Evolutionary conservation across 805 yeast species (phyloP).

Genomic region (Starmerella asiatica): DNA sequence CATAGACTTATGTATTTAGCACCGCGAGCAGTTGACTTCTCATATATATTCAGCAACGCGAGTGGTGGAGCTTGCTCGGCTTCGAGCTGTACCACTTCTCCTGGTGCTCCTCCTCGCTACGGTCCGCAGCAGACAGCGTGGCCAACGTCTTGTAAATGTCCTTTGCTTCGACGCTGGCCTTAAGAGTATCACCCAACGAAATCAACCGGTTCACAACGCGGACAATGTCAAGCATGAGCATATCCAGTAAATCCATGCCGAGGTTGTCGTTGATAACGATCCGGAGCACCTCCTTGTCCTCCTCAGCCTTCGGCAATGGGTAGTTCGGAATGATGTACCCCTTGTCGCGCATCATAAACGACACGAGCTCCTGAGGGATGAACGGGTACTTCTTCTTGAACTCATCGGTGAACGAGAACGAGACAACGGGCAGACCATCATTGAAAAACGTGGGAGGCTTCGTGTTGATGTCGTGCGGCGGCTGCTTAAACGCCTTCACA

Average conservation of each 20-base stretch:
- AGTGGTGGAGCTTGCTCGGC: conserved; percentile 4
- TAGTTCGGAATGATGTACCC: conserved; percentile 88
- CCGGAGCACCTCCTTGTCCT: conserved; percentile 56
- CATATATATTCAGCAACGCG: conserved; percentile 11
- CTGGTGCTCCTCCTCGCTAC: conserved; percentile 23
- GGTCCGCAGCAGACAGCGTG: conserved; percentile 19
- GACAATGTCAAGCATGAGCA: conserved; percentile 49
- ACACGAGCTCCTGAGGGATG: conserved; percentile 66
- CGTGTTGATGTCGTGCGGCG: conserved; percentile 24
- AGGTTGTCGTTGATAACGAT: conserved; percentile 69
- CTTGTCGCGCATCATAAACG: conserved; percentile 57
- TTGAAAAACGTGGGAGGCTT: conserved; percentile 30
- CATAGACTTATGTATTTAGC: neutral
- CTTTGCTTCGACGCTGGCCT: conserved; percentile 1
- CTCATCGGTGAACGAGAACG: conserved; percentile 56
- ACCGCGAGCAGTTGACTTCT: neutral
- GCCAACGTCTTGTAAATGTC: conserved; percentile 16
- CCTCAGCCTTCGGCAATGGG: conserved; percentile 53
- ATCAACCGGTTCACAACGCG: conserved; percentile 41
- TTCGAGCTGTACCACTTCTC: conserved; percentile 16
- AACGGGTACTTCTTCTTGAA: conserved; percentile 53
- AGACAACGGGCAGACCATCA: conserved; percentile 81
- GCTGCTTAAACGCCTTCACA: conserved; percentile 12
- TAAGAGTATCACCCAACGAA: conserved; percentile 30
- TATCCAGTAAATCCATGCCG: conserved; percentile 47